Percentiles rank a stretch among this genome's conserved stretches.
Conservation (phyloP, 768 basidiomycete genomes). For the Boletus rubroflammeus region DNA sequence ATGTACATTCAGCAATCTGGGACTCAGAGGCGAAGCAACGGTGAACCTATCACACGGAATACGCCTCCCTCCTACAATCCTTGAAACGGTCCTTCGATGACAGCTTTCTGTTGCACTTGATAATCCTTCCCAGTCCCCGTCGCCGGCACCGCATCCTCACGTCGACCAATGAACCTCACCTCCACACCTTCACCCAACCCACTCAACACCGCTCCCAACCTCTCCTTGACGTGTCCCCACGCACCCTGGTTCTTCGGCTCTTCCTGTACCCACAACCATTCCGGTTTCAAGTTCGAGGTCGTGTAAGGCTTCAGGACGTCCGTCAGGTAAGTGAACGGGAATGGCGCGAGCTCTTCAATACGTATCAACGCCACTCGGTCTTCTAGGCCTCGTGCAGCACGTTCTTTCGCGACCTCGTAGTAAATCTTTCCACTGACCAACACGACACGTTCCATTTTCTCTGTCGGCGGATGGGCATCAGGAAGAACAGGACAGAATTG, state of each 20-base stretch:
- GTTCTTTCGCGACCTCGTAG: conserved; percentile 78
- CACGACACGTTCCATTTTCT: conserved; percentile 58
- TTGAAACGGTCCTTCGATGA: conserved; percentile 59
- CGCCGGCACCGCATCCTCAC: conserved; percentile 70
- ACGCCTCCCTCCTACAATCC: conserved; percentile 28
- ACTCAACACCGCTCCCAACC: conserved; percentile 53
- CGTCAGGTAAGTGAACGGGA: conserved; percentile 65
- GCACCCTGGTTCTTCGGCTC: conserved; percentile 88
- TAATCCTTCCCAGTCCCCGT: conserved; percentile 74
- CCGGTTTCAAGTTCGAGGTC: conserved; percentile 35
- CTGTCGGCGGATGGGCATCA: conserved; percentile 38
- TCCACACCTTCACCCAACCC: conserved; percentile 31
- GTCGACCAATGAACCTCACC: conserved; percentile 62
- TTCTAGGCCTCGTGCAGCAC: conserved; percentile 45
- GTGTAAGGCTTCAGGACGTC: conserved; percentile 46
- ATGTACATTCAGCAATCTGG: no score
- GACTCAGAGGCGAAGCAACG: no score
- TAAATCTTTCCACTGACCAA: conserved; percentile 82
- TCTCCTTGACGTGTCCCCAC: conserved; percentile 59
- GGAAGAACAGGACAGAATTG: conserved; percentile 66
- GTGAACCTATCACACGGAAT: not conserved
- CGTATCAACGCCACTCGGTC: conserved; percentile 64
- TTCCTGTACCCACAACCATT: conserved; percentile 72
- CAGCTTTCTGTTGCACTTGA: conserved; percentile 55
- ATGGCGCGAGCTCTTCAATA: conserved; percentile 85